Evolutionary conservation across 1,284 basidiomycete genomes (phyloP).

Genomic region (Ceratobasidium sp.): DNA sequence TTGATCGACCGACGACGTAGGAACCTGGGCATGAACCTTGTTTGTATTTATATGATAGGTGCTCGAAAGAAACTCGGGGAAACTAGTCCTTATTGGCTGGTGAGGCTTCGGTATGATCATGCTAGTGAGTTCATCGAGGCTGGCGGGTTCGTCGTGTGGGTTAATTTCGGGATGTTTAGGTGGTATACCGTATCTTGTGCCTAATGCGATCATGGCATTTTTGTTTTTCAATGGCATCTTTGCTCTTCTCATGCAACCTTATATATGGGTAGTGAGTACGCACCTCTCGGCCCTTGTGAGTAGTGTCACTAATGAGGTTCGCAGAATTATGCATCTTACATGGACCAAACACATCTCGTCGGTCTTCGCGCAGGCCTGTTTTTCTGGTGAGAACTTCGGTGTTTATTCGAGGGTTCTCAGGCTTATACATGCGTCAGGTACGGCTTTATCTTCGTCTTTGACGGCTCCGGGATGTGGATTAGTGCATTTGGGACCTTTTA

Average conservation of each 20-base stretch:
- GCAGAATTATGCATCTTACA: conserved; percentile 39
- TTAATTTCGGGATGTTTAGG: conserved; percentile 1
- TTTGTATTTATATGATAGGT: conserved; percentile 43
- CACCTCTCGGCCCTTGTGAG: too few species aligned
- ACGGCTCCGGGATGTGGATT: conserved; percentile 44
- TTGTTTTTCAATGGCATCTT: conserved; percentile 40
- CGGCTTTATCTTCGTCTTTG: conserved; percentile 42
- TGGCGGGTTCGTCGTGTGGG: neutral
- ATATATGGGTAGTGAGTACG: conserved; percentile 35
- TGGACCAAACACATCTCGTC: conserved; percentile 6
- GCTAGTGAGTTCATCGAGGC: conserved; percentile 13
- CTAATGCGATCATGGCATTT: conserved; percentile 37
- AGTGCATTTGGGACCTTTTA: conserved; percentile 44
- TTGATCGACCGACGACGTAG: conserved; percentile 12
- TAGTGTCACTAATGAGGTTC: too few species aligned
- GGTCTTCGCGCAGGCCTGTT: conserved; percentile 23
- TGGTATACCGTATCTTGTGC: conserved; percentile 38
- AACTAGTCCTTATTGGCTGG: conserved; percentile 32
- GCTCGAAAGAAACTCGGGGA: conserved; percentile 37
- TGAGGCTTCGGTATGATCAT: conserved; percentile 40
- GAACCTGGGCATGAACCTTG: conserved; percentile 31
- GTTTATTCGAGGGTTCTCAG: neutral
- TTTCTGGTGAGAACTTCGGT: conserved; percentile 18
- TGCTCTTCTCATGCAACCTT: conserved; percentile 39
- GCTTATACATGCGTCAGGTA: conserved; percentile 2